A percentile compares a stretch with the other conserved stretches of the same genome.
phyloP scores from a whole-genome alignment of 495 filamentous ascomycete species.

The Neurospora sp. region DNA sequence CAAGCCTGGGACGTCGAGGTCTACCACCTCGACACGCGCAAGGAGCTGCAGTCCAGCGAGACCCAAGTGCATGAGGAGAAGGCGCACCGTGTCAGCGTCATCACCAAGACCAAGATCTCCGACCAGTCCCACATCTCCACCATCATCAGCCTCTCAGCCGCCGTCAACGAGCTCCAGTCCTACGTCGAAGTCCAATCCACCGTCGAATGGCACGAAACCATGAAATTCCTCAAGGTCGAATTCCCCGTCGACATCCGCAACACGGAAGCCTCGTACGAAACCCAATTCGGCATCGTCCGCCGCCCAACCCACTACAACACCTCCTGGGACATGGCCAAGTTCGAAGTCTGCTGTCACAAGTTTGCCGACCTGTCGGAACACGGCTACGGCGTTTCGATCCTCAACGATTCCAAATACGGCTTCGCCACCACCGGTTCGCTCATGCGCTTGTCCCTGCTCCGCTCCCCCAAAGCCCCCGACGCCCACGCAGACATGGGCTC shows the following conservation, averaged over 20 bases:
- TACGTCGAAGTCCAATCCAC: conserved; percentile 71
- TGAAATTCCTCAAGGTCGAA: conserved; percentile 98
- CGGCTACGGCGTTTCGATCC: conserved; percentile 82
- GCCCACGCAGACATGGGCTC: conserved; percentile 93
- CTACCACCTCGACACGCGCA: conserved; percentile 80
- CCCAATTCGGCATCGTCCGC: conserved; percentile 78
- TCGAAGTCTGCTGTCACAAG: conserved; percentile 96
- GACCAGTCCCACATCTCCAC: conserved; percentile 81
- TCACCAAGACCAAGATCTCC: conserved; percentile 76
- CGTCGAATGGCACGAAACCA: conserved; percentile 87
- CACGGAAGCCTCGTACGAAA: conserved; percentile 92
- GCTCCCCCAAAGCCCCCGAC: conserved; percentile 93
- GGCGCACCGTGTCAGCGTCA: conserved; percentile 64
- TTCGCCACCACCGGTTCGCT: conserved; percentile 86
- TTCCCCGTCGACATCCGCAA: conserved; percentile 90
- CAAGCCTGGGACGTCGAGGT: conserved; percentile 99
- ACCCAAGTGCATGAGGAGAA: conserved; percentile 65
- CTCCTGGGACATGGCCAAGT: conserved; percentile 98
- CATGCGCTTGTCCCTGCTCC: conserved; percentile 84
- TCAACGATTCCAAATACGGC: conserved; percentile 96
- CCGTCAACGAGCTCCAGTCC: conserved; percentile 50
- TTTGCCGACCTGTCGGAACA: conserved; percentile 94
- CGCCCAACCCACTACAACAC: conserved; percentile 96
- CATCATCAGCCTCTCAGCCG: conserved; percentile 66
- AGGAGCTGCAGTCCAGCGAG: conserved; percentile 54